Evolutionary conservation across 352 stramenopile species (phyloP).

Genomic region (Phytophthora cajani): DNA sequence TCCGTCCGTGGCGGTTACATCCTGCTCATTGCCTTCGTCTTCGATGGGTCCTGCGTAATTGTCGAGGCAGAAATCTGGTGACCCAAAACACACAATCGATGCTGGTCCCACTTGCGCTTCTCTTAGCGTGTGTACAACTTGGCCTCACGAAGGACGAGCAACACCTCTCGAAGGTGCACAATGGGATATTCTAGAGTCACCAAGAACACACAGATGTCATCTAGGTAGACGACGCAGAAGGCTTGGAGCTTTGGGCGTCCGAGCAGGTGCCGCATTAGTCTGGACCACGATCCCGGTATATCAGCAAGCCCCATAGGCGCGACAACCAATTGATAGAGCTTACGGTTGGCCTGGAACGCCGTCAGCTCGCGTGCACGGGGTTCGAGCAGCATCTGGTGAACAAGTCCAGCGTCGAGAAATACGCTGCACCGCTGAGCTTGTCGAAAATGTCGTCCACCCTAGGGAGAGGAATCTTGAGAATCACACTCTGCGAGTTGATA

Average conservation of each 20-base stretch:
- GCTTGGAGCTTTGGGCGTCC: not conserved
- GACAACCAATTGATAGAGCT: constrained; percentile 45
- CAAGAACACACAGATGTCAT: not conserved
- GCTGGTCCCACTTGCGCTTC: not conserved
- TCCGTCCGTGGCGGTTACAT: not conserved
- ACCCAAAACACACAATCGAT: not conserved
- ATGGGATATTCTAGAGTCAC: not conserved
- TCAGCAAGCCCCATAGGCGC: constrained; percentile 28
- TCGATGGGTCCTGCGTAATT: not conserved
- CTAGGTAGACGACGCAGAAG: not conserved
- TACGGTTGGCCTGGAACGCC: constrained; percentile 34
- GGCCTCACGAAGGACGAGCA: not conserved
- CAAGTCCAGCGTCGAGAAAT: constrained; percentile 29
- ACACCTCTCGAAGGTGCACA: not conserved
- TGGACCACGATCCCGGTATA: not conserved
- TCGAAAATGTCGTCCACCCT: constrained; percentile 16
- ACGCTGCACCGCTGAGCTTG: not conserved
- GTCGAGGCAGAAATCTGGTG: not conserved
- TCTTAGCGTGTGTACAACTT: not conserved
- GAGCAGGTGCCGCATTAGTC: not conserved
- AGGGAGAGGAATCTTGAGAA: constrained; percentile 12
- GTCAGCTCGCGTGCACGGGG: constrained; percentile 22
- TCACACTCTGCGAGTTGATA: constrained; percentile 7
- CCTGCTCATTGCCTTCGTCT: not conserved
- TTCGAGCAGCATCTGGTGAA: constrained; percentile 34